Evolutionary conservation across 371 early-diverging fungal genomes (phyloP), one percentile per base, ranked within the genome.

Genomic region (Caulochytrium protostelioides): DNA sequence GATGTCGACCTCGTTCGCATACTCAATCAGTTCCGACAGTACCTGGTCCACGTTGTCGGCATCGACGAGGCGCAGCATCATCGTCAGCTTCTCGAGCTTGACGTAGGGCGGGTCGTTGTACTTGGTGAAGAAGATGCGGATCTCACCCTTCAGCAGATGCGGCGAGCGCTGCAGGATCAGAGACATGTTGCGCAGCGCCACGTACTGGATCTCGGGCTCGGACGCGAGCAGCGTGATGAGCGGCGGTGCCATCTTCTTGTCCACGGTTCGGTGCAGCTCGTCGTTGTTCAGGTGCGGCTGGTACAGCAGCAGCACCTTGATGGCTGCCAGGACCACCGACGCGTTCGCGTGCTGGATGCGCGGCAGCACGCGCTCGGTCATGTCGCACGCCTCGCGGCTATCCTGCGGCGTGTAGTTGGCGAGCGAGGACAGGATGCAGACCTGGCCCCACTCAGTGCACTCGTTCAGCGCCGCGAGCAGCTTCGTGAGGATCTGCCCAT

Each of bases 71-170:
- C 77, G 69, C 53, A 92, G 74, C 37, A 97, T 79, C 32, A 91
- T 80, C 50, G 89, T 89, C 13, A 97, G 70, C 49, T 97, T 97
- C 37, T 82, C 91, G 30, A 85, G 62, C 49, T 94, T 97, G 34
- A 97, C 92, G 48, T 91, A 94, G 42, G 80, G 81, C 14, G 97
- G 95, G 55, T 97, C 97, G 51, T 94, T 86, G 62, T 87, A 97
- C 59, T 91, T 94, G 59, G 87, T 89, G 49, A 94, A 97, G 57
- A 97, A 94, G 14, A 87, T 83, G 20, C 82, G 73, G 42, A 89
- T 78, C 51, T 92, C 91, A 41, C 79, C 74, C 16, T 65, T 70
- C 30, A 94, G 55, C 8, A 90, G 68, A 20, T 83, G 83, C 4
- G 90, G 83, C 32, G 81, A 68, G 50, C 78, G 76, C 55, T 97